Evolutionary conservation across 1,284 basidiomycete species (phyloP).

Genomic region (Rhodotorula sp.): DNA sequence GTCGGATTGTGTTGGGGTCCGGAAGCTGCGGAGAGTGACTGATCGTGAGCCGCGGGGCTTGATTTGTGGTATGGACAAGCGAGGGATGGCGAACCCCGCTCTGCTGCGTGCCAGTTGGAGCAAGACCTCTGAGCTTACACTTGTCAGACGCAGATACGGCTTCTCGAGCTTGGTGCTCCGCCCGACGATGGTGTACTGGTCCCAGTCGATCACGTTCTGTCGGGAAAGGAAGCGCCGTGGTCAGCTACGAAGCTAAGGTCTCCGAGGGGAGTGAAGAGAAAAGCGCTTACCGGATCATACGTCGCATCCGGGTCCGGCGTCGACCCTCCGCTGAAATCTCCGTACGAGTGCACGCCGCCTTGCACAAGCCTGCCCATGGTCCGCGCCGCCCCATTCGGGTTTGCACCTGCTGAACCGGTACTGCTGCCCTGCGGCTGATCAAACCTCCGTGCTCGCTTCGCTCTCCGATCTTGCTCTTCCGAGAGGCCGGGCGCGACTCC

Average conservation of each 20-base stretch:
- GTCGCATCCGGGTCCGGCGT: constrained; percentile 44
- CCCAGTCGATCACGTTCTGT: constrained; percentile 96
- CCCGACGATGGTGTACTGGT: constrained; percentile 90
- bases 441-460: constrained; percentile 35
- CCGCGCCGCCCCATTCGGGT: neutral
- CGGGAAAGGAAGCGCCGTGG: neutral
- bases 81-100: no score
- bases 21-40: constrained; percentile 65
- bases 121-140: constrained; percentile 57
- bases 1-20: constrained; percentile 89
- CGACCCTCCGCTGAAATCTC: constrained; percentile 20
- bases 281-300: constrained; percentile 52
- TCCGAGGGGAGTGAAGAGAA: no score
- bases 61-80: no score
- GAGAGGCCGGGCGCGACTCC: constrained; percentile 24
- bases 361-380: constrained; percentile 21
- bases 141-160: constrained; percentile 90
- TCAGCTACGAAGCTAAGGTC: neutral
- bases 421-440: constrained; percentile 4
- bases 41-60: no score
- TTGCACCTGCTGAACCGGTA: neutral
- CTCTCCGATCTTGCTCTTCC: constrained; percentile 47
- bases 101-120: rapidly evolving
- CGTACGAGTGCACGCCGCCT: constrained; percentile 29
- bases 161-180: constrained; percentile 87